phyloP scores from a whole-genome alignment of 331 rosid genomes.

The Erythrophleum ivorense region DNA sequence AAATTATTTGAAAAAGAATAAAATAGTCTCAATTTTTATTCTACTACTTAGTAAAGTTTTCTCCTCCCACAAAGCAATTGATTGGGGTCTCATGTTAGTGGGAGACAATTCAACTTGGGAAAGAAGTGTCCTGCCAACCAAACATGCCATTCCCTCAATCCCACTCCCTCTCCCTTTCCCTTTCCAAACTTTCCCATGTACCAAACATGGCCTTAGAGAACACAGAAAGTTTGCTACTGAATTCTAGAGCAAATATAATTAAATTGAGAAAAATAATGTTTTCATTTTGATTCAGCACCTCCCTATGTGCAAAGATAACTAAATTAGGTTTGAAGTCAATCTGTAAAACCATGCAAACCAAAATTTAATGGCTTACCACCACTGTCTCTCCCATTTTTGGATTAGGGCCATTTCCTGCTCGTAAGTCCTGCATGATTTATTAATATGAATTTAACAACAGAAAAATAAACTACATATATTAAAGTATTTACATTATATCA shows the following conservation, averaged over 20 bases:
- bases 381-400: slow-evolving; percentile 90
- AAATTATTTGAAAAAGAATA: too few relatives aligned
- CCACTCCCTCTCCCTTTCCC: too few relatives aligned
- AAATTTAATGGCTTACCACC: slow-evolving; percentile 65
- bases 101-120: too few relatives aligned
- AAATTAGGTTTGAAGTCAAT: slow-evolving; percentile 14
- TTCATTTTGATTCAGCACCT: slow-evolving; percentile 5
- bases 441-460: not conserved
- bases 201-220: too few relatives aligned
- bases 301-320: slow-evolving; percentile 8
- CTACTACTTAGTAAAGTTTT: too few relatives aligned
- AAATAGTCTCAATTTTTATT: too few relatives aligned
- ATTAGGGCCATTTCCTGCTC: slow-evolving; percentile 75
- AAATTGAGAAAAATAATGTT: slow-evolving; percentile 13
- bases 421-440: slow-evolving; percentile 76
- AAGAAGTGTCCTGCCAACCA: too few relatives aligned
- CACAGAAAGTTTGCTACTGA: slow-evolving; percentile 13
- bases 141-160: too few relatives aligned
- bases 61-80: too few relatives aligned
- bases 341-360: not conserved
- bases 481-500: slow-evolving; percentile 9
- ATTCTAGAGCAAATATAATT: slow-evolving; percentile 21
- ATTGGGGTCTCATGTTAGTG: too few relatives aligned
- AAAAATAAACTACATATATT: slow-evolving; percentile 19
- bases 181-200: too few relatives aligned